A percentile compares a stretch with the other conserved stretches of the same genome.
Conservation (phyloP, 2,329 filamentous ascomycete genomes). For the Aspergillus ibericus region DNA sequence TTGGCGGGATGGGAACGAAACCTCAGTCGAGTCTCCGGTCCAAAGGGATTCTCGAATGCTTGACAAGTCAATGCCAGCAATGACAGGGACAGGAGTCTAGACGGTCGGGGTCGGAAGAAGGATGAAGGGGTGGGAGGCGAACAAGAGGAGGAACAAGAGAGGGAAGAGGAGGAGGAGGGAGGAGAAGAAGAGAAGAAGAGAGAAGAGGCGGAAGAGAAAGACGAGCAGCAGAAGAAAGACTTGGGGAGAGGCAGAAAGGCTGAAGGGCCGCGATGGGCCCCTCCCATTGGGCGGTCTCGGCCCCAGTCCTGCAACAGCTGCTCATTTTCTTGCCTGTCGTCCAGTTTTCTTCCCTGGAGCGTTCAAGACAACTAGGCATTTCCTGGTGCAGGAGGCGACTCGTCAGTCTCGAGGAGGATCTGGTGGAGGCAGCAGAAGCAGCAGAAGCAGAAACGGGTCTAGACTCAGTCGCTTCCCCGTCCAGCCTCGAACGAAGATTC, state of each 20-base stretch:
- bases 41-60: slow-evolving; percentile 40
- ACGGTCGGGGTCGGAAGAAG: slow-evolving; percentile 26
- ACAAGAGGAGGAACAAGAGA: slow-evolving; percentile 23
- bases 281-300: not conserved
- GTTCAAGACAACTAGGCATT: no score
- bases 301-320: not conserved
- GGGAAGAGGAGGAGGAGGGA: slow-evolving; percentile 22
- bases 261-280: not conserved
- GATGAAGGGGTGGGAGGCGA: slow-evolving; percentile 22
- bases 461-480: not conserved
- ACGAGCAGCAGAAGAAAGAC: not conserved
- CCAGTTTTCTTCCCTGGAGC: not conserved
- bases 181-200: slow-evolving; percentile 17
- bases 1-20: slow-evolving; percentile 16
- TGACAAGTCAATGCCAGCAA: slow-evolving; percentile 55
- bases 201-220: slow-evolving; percentile 12
- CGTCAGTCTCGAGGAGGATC: no score
- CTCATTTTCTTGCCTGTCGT: not conserved
- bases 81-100: slow-evolving; percentile 31
- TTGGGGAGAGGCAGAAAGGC: not conserved
- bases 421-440: not conserved
- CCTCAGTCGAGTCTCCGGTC: slow-evolving; percentile 30
- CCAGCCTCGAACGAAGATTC: not conserved
- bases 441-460: not conserved
- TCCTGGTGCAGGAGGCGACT: not conserved